Evolutionary conservation across 2,329 filamentous ascomycete genomes (phyloP).

Genomic region (Microcyclosporella mali): DNA sequence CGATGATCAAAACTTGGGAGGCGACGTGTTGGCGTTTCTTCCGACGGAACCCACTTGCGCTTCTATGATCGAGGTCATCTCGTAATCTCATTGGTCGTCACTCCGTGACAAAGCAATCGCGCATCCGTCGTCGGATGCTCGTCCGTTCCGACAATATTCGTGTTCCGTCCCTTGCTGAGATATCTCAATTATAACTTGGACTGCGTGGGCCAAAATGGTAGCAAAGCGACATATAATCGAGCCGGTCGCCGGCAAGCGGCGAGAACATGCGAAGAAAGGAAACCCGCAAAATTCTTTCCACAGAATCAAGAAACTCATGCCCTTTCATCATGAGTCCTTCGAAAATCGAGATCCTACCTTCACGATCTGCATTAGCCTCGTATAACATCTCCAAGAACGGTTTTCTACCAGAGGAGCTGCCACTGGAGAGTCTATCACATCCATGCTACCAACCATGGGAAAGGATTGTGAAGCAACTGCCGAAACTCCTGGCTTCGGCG

Average conservation of each 20-base stretch:
- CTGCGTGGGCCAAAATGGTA: neutral
- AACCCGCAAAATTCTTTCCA: conserved; percentile 1
- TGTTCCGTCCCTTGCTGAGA: no score
- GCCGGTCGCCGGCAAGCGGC: neutral
- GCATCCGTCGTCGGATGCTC: neutral
- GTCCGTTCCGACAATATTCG: neutral
- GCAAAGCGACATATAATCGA: conserved; percentile 6
- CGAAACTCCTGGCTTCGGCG: conserved; percentile 72
- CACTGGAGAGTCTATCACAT: conserved; percentile 73
- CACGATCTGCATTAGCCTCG: conserved; percentile 15
- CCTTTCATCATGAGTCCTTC: conserved; percentile 22
- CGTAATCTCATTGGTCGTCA: neutral
- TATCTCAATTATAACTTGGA: neutral
- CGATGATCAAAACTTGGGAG: neutral
- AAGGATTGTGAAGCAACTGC: conserved; percentile 70
- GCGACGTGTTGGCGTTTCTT: neutral
- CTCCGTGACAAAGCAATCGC: neutral
- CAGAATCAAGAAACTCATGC: neutral
- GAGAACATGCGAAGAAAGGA: conserved; percentile 1
- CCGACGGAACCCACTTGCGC: neutral
- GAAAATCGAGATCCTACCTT: conserved; percentile 18
- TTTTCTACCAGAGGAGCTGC: conserved; percentile 75
- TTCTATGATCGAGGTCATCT: no score
- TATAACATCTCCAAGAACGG: conserved; percentile 47
- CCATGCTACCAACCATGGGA: conserved; percentile 94